Percentiles rank a stretch among this genome's conserved stretches.
Evolutionary conservation across 768 basidiomycete species (phyloP).

Genomic region (Suillus paluster): DNA sequence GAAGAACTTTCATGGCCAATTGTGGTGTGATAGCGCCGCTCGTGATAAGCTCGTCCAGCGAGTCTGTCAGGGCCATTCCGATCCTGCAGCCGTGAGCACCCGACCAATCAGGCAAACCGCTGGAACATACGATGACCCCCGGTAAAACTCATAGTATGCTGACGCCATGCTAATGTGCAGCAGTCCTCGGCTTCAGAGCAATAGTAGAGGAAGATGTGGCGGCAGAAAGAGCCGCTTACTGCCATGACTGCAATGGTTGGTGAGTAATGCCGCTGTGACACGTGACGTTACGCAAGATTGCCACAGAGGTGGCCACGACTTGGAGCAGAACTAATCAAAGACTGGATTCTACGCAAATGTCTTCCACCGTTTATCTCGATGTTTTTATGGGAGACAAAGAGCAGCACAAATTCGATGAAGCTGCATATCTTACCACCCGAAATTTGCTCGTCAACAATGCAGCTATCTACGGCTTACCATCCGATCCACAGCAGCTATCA

Average conservation of each 20-base stretch:
- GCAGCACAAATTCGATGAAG: slow-evolving; percentile 26
- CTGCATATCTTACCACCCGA: slow-evolving; percentile 37
- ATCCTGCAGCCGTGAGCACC: slow-evolving; percentile 58
- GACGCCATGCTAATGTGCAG: slow-evolving; percentile 59
- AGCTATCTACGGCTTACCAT: slow-evolving; percentile 47
- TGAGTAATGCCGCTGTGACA: slow-evolving; percentile 20
- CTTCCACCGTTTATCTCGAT: slow-evolving; percentile 40
- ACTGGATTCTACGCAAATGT: background rate
- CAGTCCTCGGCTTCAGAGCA: slow-evolving; percentile 13
- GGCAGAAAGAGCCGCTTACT: slow-evolving; percentile 9
- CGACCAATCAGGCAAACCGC: slow-evolving; percentile 3
- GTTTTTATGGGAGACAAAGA: slow-evolving; percentile 45
- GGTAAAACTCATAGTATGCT: slow-evolving; percentile 92
- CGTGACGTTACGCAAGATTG: slow-evolving; percentile 25
- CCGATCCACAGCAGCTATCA: slow-evolving; percentile 41
- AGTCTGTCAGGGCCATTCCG: slow-evolving; percentile 96
- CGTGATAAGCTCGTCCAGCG: slow-evolving; percentile 97
- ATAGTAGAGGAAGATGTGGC: slow-evolving; percentile 3
- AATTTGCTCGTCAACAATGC: slow-evolving; percentile 42
- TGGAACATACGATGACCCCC: slow-evolving; percentile 81
- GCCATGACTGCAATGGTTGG: slow-evolving; percentile 7
- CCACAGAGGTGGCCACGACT: slow-evolving; percentile 33
- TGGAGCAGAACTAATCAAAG: slow-evolving; percentile 14
- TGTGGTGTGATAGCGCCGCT: slow-evolving; percentile 97
- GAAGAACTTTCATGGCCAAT: slow-evolving; percentile 97